These are phyloP conservation scores for Batrachochytrium dendrobatidis DNA, from an alignment of 371 early-diverging fungal species.

Conservation along the genomic window DNA sequence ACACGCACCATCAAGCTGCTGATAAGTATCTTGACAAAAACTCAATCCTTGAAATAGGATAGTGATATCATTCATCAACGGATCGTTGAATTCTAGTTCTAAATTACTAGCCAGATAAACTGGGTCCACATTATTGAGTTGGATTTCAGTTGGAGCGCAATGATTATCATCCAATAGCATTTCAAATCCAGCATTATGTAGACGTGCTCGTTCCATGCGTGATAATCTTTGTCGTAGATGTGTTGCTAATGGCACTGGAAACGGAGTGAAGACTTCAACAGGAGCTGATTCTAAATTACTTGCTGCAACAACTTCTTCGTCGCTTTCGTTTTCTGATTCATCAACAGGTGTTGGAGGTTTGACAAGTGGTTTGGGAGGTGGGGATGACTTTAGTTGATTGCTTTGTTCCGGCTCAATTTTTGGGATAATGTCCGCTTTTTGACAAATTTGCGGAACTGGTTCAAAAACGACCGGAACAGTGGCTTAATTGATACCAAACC, in stretches of 20 bases:
- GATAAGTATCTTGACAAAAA: conserved; percentile 4
- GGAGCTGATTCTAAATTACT: too few species aligned
- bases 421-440: too few species aligned
- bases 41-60: conserved; percentile 25
- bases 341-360: conserved; percentile 3
- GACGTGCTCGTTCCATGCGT: conserved; percentile 19
- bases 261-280: neutral
- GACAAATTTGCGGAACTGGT: too few species aligned
- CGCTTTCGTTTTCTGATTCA: conserved; percentile 10
- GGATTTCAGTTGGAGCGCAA: conserved; percentile 12
- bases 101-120: conserved; percentile 8
- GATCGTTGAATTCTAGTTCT: conserved; percentile 18
- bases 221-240: neutral
- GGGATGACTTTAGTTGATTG: neutral
- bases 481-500: too few species aligned
- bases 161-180: conserved; percentile 19
- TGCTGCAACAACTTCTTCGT: conserved; percentile 7
- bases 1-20: neutral
- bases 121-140: conserved; percentile 2
- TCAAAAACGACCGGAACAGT: too few species aligned
- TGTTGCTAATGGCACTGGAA: conserved; percentile 7
- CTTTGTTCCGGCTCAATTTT: neutral
- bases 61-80: conserved; percentile 20
- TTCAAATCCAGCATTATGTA: conserved; percentile 27
- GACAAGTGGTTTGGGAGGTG: neutral